Conservation (phyloP, 139 green algal genomes). For the Desmodesmus armatus region DNA sequence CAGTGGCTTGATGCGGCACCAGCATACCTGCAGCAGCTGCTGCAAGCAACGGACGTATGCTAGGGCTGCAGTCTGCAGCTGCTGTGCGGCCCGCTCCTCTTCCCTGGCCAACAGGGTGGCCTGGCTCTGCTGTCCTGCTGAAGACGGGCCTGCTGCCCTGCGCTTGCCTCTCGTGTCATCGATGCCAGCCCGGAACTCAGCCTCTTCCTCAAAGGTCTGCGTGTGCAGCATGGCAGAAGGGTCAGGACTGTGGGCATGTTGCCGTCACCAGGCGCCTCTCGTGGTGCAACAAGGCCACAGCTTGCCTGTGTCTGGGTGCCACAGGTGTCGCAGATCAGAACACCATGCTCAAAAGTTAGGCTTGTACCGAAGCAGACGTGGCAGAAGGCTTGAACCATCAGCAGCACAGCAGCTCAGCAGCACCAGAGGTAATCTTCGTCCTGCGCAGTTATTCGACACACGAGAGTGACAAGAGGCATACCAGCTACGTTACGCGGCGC, state of each 20-base stretch:
- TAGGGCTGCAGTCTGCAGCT: background rate
- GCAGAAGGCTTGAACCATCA: conserved; percentile 17
- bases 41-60: conserved; percentile 19
- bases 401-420: conserved; percentile 5
- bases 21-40: conserved; percentile 15
- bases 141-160: conserved; percentile 5
- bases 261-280: no score
- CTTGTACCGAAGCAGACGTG: conserved; percentile 18
- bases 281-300: no score
- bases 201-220: conserved; percentile 26
- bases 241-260: background rate
- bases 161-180: conserved; percentile 21
- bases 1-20: no score
- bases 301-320: conserved; percentile 29
- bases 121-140: conserved; percentile 1
- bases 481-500: no score
- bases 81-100: conserved; percentile 6
- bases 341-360: conserved; percentile 2
- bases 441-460: no score
- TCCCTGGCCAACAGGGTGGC: background rate
- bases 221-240: background rate
- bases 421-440: conserved; percentile 2
- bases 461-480: no score
- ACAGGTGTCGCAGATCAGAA: conserved; percentile 36
- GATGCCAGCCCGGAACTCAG: conserved; percentile 38